Percentiles rank a stretch among this genome's conserved stretches.
These are phyloP conservation scores for Dillenia turbinata DNA, from an alignment of 164 flowering plant species.

Conservation along the genomic window DNA sequence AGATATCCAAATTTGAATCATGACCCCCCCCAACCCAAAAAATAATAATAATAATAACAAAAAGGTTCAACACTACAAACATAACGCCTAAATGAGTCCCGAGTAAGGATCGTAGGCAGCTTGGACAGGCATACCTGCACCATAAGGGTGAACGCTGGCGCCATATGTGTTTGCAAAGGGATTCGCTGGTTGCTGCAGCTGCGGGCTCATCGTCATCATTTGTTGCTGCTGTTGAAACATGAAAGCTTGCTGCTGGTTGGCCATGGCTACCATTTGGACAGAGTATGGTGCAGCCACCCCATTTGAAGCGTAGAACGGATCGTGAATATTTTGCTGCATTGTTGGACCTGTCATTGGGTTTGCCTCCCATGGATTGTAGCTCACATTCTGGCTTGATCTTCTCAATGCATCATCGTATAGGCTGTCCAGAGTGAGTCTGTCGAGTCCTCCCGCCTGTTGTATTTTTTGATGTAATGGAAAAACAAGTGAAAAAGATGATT, in stretches of 20 bases:
- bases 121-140: slow-evolving; percentile 57
- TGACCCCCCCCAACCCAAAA: not conserved
- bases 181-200: slow-evolving; percentile 42
- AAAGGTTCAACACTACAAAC: not conserved
- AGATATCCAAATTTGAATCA: not conserved
- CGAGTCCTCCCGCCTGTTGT: slow-evolving; percentile 77
- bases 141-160: slow-evolving; percentile 37
- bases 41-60: not conserved
- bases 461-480: not conserved
- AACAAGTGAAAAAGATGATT: not conserved
- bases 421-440: slow-evolving; percentile 75
- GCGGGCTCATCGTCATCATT: slow-evolving; percentile 53
- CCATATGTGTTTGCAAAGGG: slow-evolving; percentile 56
- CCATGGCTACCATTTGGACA: slow-evolving; percentile 71
- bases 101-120: slow-evolving; percentile 53
- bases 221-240: slow-evolving; percentile 61
- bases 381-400: slow-evolving; percentile 52
- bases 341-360: slow-evolving; percentile 31
- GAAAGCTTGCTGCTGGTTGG: slow-evolving; percentile 65
- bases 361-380: slow-evolving; percentile 86
- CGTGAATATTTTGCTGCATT: slow-evolving; percentile 51
- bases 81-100: slow-evolving; percentile 38
- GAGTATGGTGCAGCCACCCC: slow-evolving; percentile 46
- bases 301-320: slow-evolving; percentile 67
- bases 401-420: slow-evolving; percentile 78